Percentiles rank a stretch among this genome's conserved stretches.
These are phyloP conservation scores for Leccinellum rugosiceps DNA, from an alignment of 768 basidiomycete species.

Conservation along the genomic window DNA sequence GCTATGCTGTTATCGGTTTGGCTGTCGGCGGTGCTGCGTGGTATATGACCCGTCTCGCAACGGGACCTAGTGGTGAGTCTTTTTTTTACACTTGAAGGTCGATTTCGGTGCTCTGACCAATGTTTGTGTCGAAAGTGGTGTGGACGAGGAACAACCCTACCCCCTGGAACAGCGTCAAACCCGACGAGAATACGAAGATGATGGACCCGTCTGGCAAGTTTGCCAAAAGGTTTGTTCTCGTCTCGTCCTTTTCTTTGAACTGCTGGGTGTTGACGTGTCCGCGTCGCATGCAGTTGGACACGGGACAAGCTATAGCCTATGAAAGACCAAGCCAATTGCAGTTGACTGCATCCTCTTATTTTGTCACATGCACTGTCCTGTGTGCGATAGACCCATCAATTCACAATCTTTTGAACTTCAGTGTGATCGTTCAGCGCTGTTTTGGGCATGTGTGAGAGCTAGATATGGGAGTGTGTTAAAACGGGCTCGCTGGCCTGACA, in stretches of 20 bases:
- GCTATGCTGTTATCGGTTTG: constrained; percentile 48
- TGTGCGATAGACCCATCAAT: constrained; percentile 25
- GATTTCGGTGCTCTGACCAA: not conserved
- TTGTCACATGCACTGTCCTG: not conserved
- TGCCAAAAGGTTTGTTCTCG: constrained; percentile 49
- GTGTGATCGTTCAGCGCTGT: not conserved
- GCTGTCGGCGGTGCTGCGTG: constrained; percentile 56
- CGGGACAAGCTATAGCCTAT: constrained; percentile 66
- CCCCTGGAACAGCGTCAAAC: constrained; percentile 84
- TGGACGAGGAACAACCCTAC: constrained; percentile 75
- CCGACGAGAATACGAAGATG: constrained; percentile 71
- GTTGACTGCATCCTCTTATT: not conserved
- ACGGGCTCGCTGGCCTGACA: not conserved
- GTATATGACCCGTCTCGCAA: constrained; percentile 66
- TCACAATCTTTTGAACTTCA: constrained; percentile 3
- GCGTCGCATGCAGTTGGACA: constrained; percentile 53
- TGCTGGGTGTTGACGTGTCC: constrained; percentile 1
- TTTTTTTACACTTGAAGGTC: not conserved
- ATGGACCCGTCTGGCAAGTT: constrained; percentile 70
- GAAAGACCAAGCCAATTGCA: not conserved
- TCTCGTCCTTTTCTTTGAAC: not conserved
- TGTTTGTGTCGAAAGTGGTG: constrained; percentile 37
- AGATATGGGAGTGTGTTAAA: not conserved
- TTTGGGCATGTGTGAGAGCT: not conserved
- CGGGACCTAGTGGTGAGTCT: constrained; percentile 48